phyloP scores from a whole-genome alignment of 306 rosid genomes.

The Ormosia semicastrata region DNA sequence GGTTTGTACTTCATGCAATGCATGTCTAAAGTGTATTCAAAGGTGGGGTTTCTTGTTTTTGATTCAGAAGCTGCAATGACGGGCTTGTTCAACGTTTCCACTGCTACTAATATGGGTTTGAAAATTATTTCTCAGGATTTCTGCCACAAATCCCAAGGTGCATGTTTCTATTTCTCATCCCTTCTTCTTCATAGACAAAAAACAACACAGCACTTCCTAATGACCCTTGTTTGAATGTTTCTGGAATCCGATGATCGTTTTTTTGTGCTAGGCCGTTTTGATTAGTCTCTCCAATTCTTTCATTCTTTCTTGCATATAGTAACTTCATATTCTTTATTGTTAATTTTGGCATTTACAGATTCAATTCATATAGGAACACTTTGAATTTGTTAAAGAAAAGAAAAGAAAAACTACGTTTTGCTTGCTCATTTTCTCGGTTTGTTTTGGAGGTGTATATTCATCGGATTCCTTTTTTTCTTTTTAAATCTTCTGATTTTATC shows the following conservation, averaged over 20 bases:
- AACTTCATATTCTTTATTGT: conserved; percentile 33
- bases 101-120: conserved; percentile 60
- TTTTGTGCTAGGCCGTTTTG: conserved; percentile 50
- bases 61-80: conserved; percentile 39
- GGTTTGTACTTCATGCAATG: conserved; percentile 6
- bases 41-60: conserved; percentile 45
- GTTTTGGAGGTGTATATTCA: conserved; percentile 48
- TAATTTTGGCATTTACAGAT: conserved; percentile 13
- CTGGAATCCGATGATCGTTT: conserved; percentile 96
- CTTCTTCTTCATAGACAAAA: conserved; percentile 37
- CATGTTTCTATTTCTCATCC: conserved; percentile 63
- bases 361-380: conserved; percentile 65
- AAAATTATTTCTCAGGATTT: conserved; percentile 44
- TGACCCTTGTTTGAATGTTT: conserved; percentile 63
- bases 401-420: conserved; percentile 25
- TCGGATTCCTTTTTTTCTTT: conserved; percentile 71
- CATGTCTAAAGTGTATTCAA: conserved; percentile 35
- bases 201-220: conserved; percentile 33
- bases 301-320: conserved; percentile 57
- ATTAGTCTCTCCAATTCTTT: conserved; percentile 60
- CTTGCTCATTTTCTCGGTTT: conserved; percentile 24
- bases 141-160: conserved; percentile 51
- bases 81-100: conserved; percentile 54
- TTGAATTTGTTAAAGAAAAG: conserved; percentile 42
- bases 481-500: not conserved